phyloP scores from a whole-genome alignment of 2,329 filamentous ascomycete genomes.

The Grosmannia huntii region DNA sequence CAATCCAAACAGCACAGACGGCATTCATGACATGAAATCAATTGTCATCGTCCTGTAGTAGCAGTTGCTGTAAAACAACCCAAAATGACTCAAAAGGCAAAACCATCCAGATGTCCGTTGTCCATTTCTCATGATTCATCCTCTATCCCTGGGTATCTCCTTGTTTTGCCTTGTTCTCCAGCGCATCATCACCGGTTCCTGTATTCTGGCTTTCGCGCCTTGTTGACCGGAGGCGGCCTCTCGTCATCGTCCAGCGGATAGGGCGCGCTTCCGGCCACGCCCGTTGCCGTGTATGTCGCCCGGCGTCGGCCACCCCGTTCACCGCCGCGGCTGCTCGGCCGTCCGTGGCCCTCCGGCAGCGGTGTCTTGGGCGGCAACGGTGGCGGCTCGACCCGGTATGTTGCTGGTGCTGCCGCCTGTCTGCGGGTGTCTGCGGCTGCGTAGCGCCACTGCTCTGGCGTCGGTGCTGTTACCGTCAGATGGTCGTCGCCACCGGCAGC shows the following conservation, averaged over 20 bases:
- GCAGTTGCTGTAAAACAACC: no score
- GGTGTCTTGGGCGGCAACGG: conserved; percentile 69
- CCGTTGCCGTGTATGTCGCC: not conserved
- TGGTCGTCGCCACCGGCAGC: conserved; percentile 34
- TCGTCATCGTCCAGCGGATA: conserved; percentile 72
- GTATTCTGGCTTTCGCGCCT: conserved; percentile 73
- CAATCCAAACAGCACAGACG: no score
- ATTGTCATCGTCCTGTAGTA: no score
- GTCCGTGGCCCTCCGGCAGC: conserved; percentile 37
- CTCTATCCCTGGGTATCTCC: not conserved
- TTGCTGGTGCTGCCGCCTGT: conserved; percentile 6
- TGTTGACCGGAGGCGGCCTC: conserved; percentile 75
- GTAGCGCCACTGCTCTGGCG: conserved; percentile 44
- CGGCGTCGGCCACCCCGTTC: not conserved
- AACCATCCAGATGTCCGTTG: not conserved
- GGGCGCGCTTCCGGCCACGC: conserved; percentile 36
- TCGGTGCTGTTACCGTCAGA: conserved; percentile 42
- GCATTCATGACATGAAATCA: no score
- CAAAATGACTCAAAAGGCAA: no score
- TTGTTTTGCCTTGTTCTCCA: not conserved
- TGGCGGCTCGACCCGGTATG: conserved; percentile 44
- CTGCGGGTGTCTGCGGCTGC: conserved; percentile 18
- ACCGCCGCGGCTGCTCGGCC: conserved; percentile 17
- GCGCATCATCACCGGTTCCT: conserved; percentile 7
- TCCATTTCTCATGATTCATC: not conserved